Conservation (phyloP, 108 stramenopile species). For the Cyclotella distinguenda region DNA sequence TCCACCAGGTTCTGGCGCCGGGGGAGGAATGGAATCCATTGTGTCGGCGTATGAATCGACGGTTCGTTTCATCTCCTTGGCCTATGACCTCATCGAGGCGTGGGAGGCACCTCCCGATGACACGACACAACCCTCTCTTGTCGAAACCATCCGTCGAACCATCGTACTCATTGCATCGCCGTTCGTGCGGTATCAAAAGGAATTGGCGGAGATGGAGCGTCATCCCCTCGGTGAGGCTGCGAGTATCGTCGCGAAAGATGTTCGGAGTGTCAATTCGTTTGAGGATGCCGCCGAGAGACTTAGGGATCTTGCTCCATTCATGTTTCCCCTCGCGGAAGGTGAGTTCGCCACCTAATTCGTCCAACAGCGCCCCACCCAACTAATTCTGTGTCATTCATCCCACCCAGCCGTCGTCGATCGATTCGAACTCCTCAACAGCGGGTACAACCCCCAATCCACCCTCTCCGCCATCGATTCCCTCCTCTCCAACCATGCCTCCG, state of each 20-base stretch:
- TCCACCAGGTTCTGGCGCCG: conserved; percentile 15
- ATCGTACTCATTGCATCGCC: conserved; percentile 69
- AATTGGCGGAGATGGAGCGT: conserved; percentile 61
- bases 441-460: conserved; percentile 53
- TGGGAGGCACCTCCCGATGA: conserved; percentile 51
- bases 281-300: conserved; percentile 65
- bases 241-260: conserved; percentile 56
- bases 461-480: conserved; percentile 63
- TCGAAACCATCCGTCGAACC: conserved; percentile 50
- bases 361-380: no score
- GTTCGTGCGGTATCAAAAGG: conserved; percentile 62
- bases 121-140: background rate
- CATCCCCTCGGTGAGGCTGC: conserved; percentile 57
- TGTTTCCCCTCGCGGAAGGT: conserved; percentile 72
- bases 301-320: conserved; percentile 63
- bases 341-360: no score
- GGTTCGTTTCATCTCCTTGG: conserved; percentile 75
- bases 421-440: conserved; percentile 78
- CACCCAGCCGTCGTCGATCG: conserved; percentile 53
- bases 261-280: conserved; percentile 48
- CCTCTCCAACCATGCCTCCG: conserved; percentile 62
- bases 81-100: conserved; percentile 73
- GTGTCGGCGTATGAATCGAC: conserved; percentile 76
- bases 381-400: no score
- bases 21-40: conserved; percentile 65